Percentiles rank a stretch among this genome's conserved stretches.
phyloP scores from a whole-genome alignment of 176 grass and related monocot genomes.

The Tuctoria greenei region DNA sequence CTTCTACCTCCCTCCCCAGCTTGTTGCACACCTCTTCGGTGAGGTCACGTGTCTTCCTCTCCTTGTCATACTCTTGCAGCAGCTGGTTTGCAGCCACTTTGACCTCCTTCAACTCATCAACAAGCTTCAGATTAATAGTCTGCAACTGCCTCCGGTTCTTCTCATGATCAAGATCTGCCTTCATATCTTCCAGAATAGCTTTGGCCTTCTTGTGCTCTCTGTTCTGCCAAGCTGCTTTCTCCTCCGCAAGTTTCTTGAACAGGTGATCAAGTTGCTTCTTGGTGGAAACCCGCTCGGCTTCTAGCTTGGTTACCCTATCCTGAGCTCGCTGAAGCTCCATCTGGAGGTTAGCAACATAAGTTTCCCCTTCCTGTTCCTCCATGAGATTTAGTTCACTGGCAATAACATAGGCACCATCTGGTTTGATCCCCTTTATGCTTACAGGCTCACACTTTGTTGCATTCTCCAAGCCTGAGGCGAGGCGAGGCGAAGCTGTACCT shows the following conservation, averaged over 20 bases:
- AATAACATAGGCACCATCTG: slow-evolving; percentile 52
- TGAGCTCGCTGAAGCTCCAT: slow-evolving; percentile 61
- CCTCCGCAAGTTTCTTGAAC: slow-evolving; percentile 71
- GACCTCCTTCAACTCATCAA: slow-evolving; percentile 72
- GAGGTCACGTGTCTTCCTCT: slow-evolving; percentile 64
- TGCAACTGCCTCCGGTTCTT: slow-evolving; percentile 41
- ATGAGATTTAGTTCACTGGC: slow-evolving; percentile 54
- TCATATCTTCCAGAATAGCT: slow-evolving; percentile 73
- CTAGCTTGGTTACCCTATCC: slow-evolving; percentile 50
- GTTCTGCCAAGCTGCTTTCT: slow-evolving; percentile 73
- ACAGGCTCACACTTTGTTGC: slow-evolving; percentile 71
- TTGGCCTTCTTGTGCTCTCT: slow-evolving; percentile 82
- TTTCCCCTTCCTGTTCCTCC: slow-evolving; percentile 46
- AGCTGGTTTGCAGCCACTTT: slow-evolving; percentile 64
- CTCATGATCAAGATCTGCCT: slow-evolving; percentile 55
- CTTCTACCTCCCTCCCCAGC: slow-evolving; percentile 73
- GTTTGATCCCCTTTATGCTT: slow-evolving; percentile 42
- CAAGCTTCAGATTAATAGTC: slow-evolving; percentile 72
- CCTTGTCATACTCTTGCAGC: slow-evolving; percentile 76
- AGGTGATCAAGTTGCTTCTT: slow-evolving; percentile 85
- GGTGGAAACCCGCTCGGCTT: slow-evolving; percentile 58
- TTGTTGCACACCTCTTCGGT: slow-evolving; percentile 84
- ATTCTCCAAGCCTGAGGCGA: slow-evolving; percentile 55
- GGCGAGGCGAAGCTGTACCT: slow-evolving; percentile 40
- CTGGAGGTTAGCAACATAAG: slow-evolving; percentile 55